phyloP scores from a whole-genome alignment of 495 filamentous ascomycete species.

The Talaromyces thailandensis region DNA sequence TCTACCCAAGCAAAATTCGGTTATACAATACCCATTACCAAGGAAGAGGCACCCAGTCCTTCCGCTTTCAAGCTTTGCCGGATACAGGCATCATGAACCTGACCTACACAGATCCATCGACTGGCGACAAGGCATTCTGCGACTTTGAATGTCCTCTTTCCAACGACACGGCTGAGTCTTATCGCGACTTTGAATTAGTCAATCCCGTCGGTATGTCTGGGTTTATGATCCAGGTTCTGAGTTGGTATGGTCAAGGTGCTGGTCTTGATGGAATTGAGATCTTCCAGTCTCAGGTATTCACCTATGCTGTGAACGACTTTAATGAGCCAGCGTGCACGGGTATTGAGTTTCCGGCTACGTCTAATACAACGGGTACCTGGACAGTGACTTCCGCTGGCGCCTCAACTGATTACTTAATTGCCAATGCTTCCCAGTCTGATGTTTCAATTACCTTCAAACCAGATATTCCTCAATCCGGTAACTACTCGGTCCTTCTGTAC shows the following conservation, averaged over 20 bases:
- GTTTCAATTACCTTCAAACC: constrained; percentile 68
- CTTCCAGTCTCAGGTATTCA: constrained; percentile 75
- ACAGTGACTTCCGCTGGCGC: constrained; percentile 48
- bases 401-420: constrained; percentile 67
- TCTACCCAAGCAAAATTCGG: constrained; percentile 74
- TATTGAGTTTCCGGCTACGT: constrained; percentile 51
- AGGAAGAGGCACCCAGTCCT: constrained; percentile 79
- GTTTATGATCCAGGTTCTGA: constrained; percentile 79
- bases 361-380: constrained; percentile 70
- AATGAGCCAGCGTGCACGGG: constrained; percentile 81
- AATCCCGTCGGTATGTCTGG: constrained; percentile 79
- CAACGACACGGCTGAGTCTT: constrained; percentile 48
- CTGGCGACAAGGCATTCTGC: constrained; percentile 56
- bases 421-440: constrained; percentile 43
- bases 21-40: constrained; percentile 84
- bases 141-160: constrained; percentile 75
- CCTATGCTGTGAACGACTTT: constrained; percentile 77
- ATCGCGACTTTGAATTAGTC: constrained; percentile 86
- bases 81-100: constrained; percentile 94
- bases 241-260: constrained; percentile 78
- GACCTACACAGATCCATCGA: constrained; percentile 71
- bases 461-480: constrained; percentile 79
- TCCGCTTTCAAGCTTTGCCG: constrained; percentile 71
- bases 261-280: constrained; percentile 84
- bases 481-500: constrained; percentile 80